Evolutionary conservation across 305 asterid species (phyloP).

Genomic region (Withania somnifera): DNA sequence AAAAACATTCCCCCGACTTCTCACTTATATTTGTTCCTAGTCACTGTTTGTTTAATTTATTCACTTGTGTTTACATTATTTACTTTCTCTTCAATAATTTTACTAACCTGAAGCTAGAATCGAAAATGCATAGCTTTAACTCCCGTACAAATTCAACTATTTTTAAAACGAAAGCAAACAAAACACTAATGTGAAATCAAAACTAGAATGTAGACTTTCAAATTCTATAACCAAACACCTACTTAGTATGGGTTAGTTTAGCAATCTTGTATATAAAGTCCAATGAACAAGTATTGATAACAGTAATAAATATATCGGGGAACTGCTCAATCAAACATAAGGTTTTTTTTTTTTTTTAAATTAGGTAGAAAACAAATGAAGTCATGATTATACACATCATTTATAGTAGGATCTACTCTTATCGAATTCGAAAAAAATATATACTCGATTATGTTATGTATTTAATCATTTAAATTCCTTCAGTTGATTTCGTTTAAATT

Average conservation of each 20-base stretch:
- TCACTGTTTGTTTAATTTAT: no score
- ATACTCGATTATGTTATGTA: not conserved
- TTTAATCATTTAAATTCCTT: not conserved
- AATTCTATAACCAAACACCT: no score
- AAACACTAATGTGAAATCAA: no score
- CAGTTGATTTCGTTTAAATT: not conserved
- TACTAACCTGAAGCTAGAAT: no score
- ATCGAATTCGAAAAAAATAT: not conserved
- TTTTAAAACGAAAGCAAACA: no score
- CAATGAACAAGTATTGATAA: not conserved
- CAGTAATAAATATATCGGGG: not conserved
- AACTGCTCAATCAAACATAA: not conserved
- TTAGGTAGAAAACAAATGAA: not conserved
- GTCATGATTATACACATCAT: not conserved
- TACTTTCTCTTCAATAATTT: no score
- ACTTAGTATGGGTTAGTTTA: not conserved
- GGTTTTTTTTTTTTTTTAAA: not conserved
- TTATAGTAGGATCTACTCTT: not conserved
- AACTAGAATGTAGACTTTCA: no score
- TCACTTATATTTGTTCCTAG: no score
- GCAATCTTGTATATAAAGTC: not conserved
- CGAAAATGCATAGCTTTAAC: no score
- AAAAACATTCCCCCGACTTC: no score
- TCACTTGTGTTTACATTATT: no score
- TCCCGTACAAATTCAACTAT: no score